Evolutionary conservation across 208 protist species (phyloP).

Genomic region (Leishmania braziliensis): DNA sequence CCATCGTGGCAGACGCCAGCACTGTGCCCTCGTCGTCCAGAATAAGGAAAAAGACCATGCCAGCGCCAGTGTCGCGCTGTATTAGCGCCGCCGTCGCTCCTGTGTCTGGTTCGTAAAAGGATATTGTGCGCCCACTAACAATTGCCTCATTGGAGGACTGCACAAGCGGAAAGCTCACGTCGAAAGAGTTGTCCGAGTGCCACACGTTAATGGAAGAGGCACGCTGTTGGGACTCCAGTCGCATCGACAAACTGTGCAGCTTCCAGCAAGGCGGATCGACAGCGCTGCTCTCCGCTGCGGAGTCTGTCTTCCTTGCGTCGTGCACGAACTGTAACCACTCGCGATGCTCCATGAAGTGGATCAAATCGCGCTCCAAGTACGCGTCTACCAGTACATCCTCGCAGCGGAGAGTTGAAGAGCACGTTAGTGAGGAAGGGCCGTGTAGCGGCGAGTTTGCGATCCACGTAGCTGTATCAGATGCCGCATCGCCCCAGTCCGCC

Average conservation of each 20-base stretch:
- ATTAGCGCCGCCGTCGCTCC: constrained; percentile 8
- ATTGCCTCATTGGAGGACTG: constrained; percentile 23
- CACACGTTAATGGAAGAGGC: constrained; percentile 29
- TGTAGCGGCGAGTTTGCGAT: not conserved
- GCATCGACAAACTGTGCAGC: constrained; percentile 34
- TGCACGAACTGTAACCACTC: constrained; percentile 26
- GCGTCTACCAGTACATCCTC: constrained; percentile 29
- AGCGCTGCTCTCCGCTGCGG: not conserved
- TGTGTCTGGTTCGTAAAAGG: constrained; percentile 25
- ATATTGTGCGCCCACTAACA: constrained; percentile 28
- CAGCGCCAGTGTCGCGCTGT: constrained; percentile 6
- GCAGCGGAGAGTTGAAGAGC: constrained; percentile 12
- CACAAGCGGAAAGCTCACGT: constrained; percentile 20
- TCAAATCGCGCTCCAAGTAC: constrained; percentile 26
- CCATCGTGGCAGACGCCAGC: constrained; percentile 21
- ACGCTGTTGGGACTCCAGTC: constrained; percentile 25
- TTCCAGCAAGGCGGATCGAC: not conserved
- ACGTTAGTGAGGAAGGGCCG: not conserved
- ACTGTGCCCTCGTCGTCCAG: constrained; percentile 32
- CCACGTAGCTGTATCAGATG: constrained; percentile 5
- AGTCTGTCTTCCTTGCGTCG: too few relatives aligned
- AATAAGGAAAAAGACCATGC: constrained; percentile 36
- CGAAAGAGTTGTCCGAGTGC: constrained; percentile 32
- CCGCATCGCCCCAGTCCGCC: constrained; percentile 7
- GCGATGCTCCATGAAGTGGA: constrained; percentile 31